phyloP scores from a whole-genome alignment of 2,329 filamentous ascomycete genomes.

The Fusarium albosuccineum region DNA sequence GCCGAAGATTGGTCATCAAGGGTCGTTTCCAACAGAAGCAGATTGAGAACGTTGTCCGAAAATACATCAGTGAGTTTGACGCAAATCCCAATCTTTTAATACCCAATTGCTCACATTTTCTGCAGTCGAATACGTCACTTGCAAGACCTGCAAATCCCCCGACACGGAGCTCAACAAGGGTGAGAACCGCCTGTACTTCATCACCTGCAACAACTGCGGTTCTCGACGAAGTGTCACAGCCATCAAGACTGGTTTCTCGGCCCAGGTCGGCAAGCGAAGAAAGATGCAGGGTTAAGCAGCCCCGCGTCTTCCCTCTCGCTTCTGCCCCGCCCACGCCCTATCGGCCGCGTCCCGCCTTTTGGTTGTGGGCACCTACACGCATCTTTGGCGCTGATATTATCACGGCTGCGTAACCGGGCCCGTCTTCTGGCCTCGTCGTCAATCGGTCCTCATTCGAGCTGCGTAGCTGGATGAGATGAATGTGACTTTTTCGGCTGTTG shows the following conservation, averaged over 20 bases:
- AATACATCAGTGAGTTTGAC: slow-evolving; percentile 84
- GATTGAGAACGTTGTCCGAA: slow-evolving; percentile 95
- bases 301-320: slow-evolving; percentile 18
- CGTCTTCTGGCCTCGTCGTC: background rate
- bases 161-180: slow-evolving; percentile 98
- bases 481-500: slow-evolving; percentile 35
- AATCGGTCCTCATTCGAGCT: background rate
- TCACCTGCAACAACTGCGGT: slow-evolving; percentile 90
- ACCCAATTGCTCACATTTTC: slow-evolving; percentile 46
- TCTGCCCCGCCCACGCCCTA: slow-evolving; percentile 14
- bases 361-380: slow-evolving; percentile 22
- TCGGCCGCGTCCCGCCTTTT: slow-evolving; percentile 20
- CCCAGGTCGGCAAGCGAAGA: slow-evolving; percentile 98
- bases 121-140: slow-evolving; percentile 94
- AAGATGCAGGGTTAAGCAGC: slow-evolving; percentile 83
- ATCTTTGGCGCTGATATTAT: slow-evolving; percentile 15
- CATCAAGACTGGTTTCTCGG: slow-evolving; percentile 99
- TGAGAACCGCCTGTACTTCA: slow-evolving; percentile 99
- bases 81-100: background rate
- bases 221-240: slow-evolving; percentile 90
- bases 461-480: slow-evolving; percentile 28
- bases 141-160: slow-evolving; percentile 96
- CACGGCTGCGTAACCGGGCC: slow-evolving; percentile 23
- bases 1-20: slow-evolving; percentile 95
- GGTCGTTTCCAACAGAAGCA: slow-evolving; percentile 99